Conservation (phyloP, 495 filamentous ascomycete species). For the Extremus antarcticus region DNA sequence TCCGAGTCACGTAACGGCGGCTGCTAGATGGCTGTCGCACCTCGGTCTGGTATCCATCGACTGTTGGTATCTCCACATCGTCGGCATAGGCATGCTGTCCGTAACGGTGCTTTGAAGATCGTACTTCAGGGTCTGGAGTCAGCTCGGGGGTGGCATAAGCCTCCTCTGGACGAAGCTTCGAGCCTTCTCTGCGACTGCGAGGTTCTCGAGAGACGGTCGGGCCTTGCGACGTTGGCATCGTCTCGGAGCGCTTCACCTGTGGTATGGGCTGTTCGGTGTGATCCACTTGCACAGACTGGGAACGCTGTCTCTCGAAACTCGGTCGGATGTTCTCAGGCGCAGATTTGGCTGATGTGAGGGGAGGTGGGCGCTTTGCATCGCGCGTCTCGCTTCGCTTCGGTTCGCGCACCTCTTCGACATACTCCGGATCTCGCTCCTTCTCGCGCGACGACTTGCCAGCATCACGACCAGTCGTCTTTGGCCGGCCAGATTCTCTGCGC, state of each 20-base stretch:
- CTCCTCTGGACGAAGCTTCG: background rate
- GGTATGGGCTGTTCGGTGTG: background rate
- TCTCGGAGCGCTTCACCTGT: constrained; percentile 12
- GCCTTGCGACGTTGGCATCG: constrained; percentile 12
- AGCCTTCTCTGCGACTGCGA: constrained; percentile 5
- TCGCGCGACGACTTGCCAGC: background rate
- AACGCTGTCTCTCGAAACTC: constrained; percentile 10
- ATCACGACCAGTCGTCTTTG: constrained; percentile 4
- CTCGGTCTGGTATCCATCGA: constrained; percentile 12
- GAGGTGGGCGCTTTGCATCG: constrained; percentile 4
- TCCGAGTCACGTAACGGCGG: constrained; percentile 4
- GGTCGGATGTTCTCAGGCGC: constrained; percentile 11
- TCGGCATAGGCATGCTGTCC: constrained; percentile 2
- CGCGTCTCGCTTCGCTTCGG: background rate
- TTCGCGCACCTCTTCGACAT: background rate
- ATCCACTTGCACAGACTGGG: constrained; percentile 13
- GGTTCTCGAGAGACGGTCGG: background rate
- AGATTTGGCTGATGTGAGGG: constrained; percentile 6
- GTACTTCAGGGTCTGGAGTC: background rate
- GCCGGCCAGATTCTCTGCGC: constrained; percentile 6
- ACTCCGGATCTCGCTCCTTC: background rate
- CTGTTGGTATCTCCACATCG: constrained; percentile 11
- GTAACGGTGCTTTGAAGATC: background rate
- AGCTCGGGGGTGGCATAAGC: constrained; percentile 5
- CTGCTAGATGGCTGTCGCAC: constrained; percentile 1